phyloP scores from a whole-genome alignment of 257 asterid genomes.

The Agastache rugosa region DNA sequence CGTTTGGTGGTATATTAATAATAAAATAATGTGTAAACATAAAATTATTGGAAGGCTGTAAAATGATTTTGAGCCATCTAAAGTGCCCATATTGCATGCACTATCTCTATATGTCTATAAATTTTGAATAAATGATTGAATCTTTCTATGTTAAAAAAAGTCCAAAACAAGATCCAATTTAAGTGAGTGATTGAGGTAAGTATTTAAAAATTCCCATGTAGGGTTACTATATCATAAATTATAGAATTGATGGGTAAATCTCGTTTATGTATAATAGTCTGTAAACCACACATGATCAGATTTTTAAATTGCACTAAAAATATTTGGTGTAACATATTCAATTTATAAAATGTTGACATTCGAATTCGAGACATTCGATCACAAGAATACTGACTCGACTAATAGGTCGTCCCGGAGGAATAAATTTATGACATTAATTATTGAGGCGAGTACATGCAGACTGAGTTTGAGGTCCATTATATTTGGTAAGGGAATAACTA shows the following conservation, averaged over 20 bases:
- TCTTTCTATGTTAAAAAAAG: conserved; percentile 23
- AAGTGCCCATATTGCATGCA: conserved; percentile 31
- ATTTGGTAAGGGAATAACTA: conserved; percentile 32
- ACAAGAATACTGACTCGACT: too few relatives aligned
- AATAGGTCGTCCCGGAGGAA: too few relatives aligned
- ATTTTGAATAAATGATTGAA: conserved; percentile 3
- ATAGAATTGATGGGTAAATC: too few relatives aligned
- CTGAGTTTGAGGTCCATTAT: conserved; percentile 23
- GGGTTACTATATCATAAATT: neutral
- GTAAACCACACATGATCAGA: too few relatives aligned
- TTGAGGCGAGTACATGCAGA: neutral
- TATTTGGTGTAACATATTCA: too few relatives aligned
- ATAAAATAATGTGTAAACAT: neutral
- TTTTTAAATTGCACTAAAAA: too few relatives aligned
- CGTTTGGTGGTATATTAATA: neutral
- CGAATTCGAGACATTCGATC: too few relatives aligned
- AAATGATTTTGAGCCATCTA: conserved; percentile 30
- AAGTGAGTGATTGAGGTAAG: conserved; percentile 28
- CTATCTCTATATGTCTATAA: conserved; percentile 5
- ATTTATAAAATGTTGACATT: too few relatives aligned
- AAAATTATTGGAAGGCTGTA: conserved; percentile 4
- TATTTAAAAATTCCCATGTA: conserved; percentile 6
- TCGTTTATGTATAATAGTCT: too few relatives aligned
- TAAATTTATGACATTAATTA: conserved; percentile 8
- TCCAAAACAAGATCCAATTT: conserved; percentile 42